These are phyloP conservation scores for Fremontodendron californicum DNA, from an alignment of 345 rosid species.

Conservation along the genomic window DNA sequence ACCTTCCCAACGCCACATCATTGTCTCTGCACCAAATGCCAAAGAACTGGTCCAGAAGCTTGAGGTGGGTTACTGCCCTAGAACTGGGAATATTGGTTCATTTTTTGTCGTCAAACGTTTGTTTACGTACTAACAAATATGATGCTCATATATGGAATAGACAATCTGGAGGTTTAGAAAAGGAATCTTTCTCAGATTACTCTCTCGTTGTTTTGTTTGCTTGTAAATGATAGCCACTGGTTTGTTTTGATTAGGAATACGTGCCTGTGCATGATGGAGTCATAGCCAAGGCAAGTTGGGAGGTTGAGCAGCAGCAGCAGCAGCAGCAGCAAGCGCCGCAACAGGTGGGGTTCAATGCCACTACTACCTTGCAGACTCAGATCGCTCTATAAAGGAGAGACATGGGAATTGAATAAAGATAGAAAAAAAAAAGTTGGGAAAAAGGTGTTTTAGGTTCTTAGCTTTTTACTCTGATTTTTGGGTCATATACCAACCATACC, in stretches of 20 bases:
- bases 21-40: conserved; percentile 92
- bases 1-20: conserved; percentile 78
- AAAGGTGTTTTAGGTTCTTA: conserved; percentile 13
- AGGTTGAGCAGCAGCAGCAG: conserved; percentile 41
- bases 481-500: conserved; percentile 24
- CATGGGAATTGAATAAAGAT: conserved; percentile 7
- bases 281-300: conserved; percentile 77
- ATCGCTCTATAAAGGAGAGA: conserved; percentile 40
- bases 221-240: conserved; percentile 18
- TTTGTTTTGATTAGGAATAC: conserved; percentile 52
- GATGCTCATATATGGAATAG: conserved; percentile 15
- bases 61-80: conserved; percentile 50
- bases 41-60: conserved; percentile 85
- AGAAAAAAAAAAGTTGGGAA: not conserved
- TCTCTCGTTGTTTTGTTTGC: conserved; percentile 12
- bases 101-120: conserved; percentile 8
- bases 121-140: not conserved
- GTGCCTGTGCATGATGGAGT: conserved; percentile 78
- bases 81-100: not conserved
- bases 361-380: conserved; percentile 50
- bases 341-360: conserved; percentile 42
- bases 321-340: conserved; percentile 25
- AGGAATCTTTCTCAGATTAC: conserved; percentile 12
- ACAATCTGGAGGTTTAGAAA: conserved; percentile 15
- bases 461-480: conserved; percentile 24